phyloP scores from a whole-genome alignment of 1,284 basidiomycete genomes.

The Irpex lacteus region DNA sequence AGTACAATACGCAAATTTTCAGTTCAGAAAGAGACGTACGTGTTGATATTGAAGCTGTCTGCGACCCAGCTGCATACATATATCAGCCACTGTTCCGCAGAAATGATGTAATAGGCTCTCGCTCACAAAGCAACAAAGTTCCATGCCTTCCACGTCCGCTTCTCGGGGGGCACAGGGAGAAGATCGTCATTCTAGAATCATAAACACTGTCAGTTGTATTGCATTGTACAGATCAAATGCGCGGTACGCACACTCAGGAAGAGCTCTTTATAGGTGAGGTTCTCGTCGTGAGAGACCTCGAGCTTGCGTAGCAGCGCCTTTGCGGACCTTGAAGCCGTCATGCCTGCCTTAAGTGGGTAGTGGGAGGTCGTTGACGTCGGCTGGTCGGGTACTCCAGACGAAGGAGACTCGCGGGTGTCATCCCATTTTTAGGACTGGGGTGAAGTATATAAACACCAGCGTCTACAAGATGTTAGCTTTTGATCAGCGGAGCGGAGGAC shows the following conservation, averaged over 20 bases:
- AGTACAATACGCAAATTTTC: conserved; percentile 6
- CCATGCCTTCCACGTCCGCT: conserved; percentile 57
- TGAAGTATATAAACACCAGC: conserved; percentile 1
- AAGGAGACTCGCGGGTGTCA: background rate
- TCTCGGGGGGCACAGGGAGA: conserved; percentile 53
- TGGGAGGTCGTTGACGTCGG: background rate
- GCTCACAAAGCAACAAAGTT: conserved; percentile 67
- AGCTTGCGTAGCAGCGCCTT: conserved; percentile 21
- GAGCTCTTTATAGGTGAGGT: conserved; percentile 25
- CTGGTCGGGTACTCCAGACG: background rate
- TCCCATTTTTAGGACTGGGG: background rate
- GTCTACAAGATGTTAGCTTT: background rate
- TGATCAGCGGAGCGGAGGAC: background rate
- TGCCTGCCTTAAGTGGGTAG: background rate
- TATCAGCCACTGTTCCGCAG: background rate
- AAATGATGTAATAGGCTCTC: conserved; percentile 34
- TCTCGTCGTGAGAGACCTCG: conserved; percentile 21
- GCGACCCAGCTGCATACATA: conserved; percentile 63
- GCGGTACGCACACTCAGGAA: conserved; percentile 24
- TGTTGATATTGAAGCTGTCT: conserved; percentile 80
- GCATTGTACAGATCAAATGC: conserved; percentile 21
- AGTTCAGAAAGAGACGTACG: conserved; percentile 41
- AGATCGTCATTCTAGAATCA: conserved; percentile 59
- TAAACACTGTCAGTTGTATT: conserved; percentile 6
- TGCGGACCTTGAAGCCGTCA: conserved; percentile 2